These are phyloP conservation scores for Pythium periplocum DNA, from an alignment of 352 stramenopile species.

Conservation along the genomic window DNA sequence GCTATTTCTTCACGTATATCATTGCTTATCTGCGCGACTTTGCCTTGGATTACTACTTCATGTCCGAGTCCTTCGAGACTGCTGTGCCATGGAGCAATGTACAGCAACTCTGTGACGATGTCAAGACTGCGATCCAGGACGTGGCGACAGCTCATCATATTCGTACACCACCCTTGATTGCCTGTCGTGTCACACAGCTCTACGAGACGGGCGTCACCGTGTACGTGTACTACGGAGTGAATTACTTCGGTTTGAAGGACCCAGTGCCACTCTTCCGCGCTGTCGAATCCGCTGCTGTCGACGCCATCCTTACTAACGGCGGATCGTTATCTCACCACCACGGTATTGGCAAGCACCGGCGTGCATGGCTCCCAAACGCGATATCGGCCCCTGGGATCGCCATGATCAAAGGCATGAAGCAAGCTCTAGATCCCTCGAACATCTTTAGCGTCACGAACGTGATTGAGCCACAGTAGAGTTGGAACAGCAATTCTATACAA, in stretches of 20 bases:
- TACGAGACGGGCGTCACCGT: conserved; percentile 93
- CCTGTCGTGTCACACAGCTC: conserved; percentile 91
- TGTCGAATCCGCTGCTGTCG: conserved; percentile 63
- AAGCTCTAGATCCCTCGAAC: conserved; percentile 87
- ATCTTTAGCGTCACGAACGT: conserved; percentile 88
- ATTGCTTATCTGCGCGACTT: conserved; percentile 95
- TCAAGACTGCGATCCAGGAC: conserved; percentile 46
- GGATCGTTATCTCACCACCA: conserved; percentile 95
- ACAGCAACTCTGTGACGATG: conserved; percentile 43
- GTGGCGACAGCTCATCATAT: conserved; percentile 40
- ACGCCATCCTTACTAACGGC: conserved; percentile 88
- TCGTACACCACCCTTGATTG: conserved; percentile 78
- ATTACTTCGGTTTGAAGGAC: conserved; percentile 80
- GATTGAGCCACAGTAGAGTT: background rate
- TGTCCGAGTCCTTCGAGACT: conserved; percentile 91
- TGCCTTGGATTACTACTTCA: conserved; percentile 89
- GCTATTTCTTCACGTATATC: conserved; percentile 93
- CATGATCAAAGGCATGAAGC: conserved; percentile 82
- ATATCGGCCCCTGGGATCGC: conserved; percentile 68
- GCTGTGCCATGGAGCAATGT: conserved; percentile 73
- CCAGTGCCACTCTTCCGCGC: conserved; percentile 77
- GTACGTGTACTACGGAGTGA: conserved; percentile 97
- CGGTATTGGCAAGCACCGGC: conserved; percentile 91
- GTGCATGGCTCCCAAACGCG: conserved; percentile 80
- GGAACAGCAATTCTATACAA: too few species aligned